Conservation (phyloP, 768 basidiomycete genomes). For the Trametes punicea region DNA sequence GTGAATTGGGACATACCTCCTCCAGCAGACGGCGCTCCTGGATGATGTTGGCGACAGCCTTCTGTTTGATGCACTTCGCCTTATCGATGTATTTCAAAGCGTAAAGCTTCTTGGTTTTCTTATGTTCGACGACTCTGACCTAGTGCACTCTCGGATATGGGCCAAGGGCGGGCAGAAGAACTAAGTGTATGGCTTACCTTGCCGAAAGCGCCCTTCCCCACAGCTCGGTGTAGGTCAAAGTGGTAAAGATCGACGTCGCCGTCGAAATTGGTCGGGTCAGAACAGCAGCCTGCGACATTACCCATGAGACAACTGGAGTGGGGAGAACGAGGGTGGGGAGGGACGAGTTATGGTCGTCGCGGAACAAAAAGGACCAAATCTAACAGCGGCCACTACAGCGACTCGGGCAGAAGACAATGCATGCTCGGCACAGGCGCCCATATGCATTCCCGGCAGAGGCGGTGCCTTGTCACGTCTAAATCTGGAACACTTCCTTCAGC, state of each 20-base stretch:
- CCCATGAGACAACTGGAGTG: slow-evolving; percentile 23
- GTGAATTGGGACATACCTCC: slow-evolving; percentile 51
- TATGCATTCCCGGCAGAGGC: not conserved
- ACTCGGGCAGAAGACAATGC: not conserved
- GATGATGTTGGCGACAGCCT: slow-evolving; percentile 88
- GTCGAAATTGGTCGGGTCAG: slow-evolving; percentile 52
- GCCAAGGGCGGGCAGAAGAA: slow-evolving; percentile 2
- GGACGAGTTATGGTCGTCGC: slow-evolving; percentile 19
- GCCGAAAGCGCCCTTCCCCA: slow-evolving; percentile 97
- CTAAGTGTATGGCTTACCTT: slow-evolving; percentile 75
- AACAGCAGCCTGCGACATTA: slow-evolving; percentile 32
- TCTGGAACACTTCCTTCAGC: not conserved
- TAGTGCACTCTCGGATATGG: slow-evolving; percentile 29
- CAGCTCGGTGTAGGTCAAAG: slow-evolving; percentile 92
- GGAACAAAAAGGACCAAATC: slow-evolving; percentile 30
- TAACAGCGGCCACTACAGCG: not conserved
- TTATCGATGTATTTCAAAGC: slow-evolving; percentile 99
- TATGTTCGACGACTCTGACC: slow-evolving; percentile 98
- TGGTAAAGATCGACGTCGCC: slow-evolving; percentile 83
- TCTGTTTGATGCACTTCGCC: slow-evolving; percentile 84
- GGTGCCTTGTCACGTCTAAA: not conserved
- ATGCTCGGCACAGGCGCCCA: slow-evolving; percentile 10
- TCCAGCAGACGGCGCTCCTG: slow-evolving; percentile 91
- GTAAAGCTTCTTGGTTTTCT: slow-evolving; percentile 85
- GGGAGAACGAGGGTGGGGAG: slow-evolving; percentile 12